Evolutionary conservation across 2,329 filamentous ascomycete genomes (phyloP), one percentile per base, ranked within the genome.

Genomic region (Cryphonectria parasitica): DNA sequence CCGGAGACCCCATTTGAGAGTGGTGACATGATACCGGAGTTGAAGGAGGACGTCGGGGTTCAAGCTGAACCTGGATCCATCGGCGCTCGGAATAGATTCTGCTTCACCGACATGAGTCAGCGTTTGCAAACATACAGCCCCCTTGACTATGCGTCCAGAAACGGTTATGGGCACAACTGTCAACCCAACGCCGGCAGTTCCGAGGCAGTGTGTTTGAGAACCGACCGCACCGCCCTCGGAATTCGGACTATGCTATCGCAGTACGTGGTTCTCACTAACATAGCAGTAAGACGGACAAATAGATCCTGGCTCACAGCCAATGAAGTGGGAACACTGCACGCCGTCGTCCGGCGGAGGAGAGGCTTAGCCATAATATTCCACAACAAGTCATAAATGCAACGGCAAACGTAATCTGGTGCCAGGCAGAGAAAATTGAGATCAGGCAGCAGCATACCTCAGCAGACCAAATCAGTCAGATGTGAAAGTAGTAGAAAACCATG

Each of bases 1-100:
- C 36, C 10, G n/a, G 60, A 39, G 19, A 15, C 28, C 31, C 15
- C 25, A 2, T 34, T 28, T 31, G 25, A 39, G 19, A 52, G 39
- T 34, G 34, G 54, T 34, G n/a, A 58, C 34, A 28, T 31, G 34
- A 17, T 17, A 34, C 45, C 64, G 64, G 64, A 60, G 36, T 43
- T 58, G 11, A 43, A 58, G 52, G 34, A 45, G 52, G 22, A 8
- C 43, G 28, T 66, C 64, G 64, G 64, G 60, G 22, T 66, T 60
- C 22, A 17, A n/a, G 3, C 31, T 34, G 34, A 6, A 34, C 34
- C 2, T 1, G 10, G 10, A 15, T 11, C 31, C 15, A 19, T 54
- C 64, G 64, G 64, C 31, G 13, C 36, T 45, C 43, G 64, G 34
- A 36, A 28, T 54, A 11, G 3, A 54, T 1, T 17, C n/a, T 58